Base-by-base conservation (phyloP, 257 asterid species). In the Solanum chiquidenum region DNA sequence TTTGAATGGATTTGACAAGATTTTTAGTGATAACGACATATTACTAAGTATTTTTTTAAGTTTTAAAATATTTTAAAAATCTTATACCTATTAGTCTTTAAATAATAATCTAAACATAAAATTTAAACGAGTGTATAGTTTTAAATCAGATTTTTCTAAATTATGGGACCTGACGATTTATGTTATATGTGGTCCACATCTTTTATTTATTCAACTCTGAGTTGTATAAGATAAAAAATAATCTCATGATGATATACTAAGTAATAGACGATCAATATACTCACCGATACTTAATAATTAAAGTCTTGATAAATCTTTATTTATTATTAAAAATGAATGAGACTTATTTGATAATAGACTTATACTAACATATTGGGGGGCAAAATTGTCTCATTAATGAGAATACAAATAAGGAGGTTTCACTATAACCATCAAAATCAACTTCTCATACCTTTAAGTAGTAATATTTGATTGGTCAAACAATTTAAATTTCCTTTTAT, bases 391-490 rank as follows among this genome's bases (percentile, higher is more conserved):
- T 46, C 37, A 9, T 49, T 23, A 79, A 79, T 79, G 66, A 66
- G 18, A 79, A 79, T 79, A 44, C 64, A 79, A 77, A 27, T 25
- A 40, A 12, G 34, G 87, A 82, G 86, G 87, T 86, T 89, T 86
- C 88, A 69, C 74, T 60, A 40, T 73, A 31, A 60, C 23, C n/a
- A 89, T 89, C 84, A 82, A 42, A 64, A 23, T 52, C 83, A 71
- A 83, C 82, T 35, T 35, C 31, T 34, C 52, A 2, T 4, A 16
- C 25, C 27, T 20, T 68, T 18, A 7, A 72, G 21, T 18, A 8
- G 14, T 20, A 21, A 72, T 33, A 72, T 33, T 72, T 72, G 44
- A 33, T 14, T 71, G 40, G 11, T 31, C n/a, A 31, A 71, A 68
- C 3, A 68, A 29, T 68, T 68, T 12, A 68, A 12, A n/a, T 11